Evolutionary conservation across 495 filamentous ascomycete species (phyloP), one percentile per base, ranked within the genome.

Genomic region (Friedmanniomyces simplex): DNA sequence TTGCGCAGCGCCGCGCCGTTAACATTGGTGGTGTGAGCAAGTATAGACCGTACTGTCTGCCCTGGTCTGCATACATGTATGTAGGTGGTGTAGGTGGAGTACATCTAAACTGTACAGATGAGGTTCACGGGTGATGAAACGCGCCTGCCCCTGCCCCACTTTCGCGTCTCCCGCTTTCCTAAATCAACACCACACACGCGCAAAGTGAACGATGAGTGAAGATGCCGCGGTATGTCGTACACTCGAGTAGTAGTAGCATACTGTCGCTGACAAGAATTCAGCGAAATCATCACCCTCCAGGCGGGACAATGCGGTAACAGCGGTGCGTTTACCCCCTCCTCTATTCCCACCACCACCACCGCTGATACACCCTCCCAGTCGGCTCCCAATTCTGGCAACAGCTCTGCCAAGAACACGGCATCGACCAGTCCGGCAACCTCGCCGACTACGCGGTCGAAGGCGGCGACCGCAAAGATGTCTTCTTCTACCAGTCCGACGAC

Each of bases 271-370:
- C 42, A 52, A 41, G 16, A 59, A 49, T 32, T 18, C 53, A 97
- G 93, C 74, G 93, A 98, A 81, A 97, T 98, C 68, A 98, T 98
- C 72, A 98, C 94, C 37, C 87, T 98, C 60, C 93, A 98, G 75
- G 91, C 94, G 53, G 93, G 93, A 79, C 93, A 98, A 72, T 98
- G 93, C 81, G 93, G 93, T 79, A 98, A 98, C 72, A 96, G 89
- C 77, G 89, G 90, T 95, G 69, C 76, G 87, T 18, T 22, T 47
- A 24, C 10, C 39, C 42, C 53, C 51, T 21, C 22, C 26, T 28
- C 25, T 18, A 32, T 20, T 36, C 24, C 8, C 49, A 36, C 16
- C 28, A 32, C 12, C 30, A 45, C 41, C 52, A 43, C 20, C 55
- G 39, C 62, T 59, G 39, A 63, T 66, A 32, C 32, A 41, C 54